Conservation (phyloP, 495 filamentous ascomycete species). For the Oleoguttula mirabilis region DNA sequence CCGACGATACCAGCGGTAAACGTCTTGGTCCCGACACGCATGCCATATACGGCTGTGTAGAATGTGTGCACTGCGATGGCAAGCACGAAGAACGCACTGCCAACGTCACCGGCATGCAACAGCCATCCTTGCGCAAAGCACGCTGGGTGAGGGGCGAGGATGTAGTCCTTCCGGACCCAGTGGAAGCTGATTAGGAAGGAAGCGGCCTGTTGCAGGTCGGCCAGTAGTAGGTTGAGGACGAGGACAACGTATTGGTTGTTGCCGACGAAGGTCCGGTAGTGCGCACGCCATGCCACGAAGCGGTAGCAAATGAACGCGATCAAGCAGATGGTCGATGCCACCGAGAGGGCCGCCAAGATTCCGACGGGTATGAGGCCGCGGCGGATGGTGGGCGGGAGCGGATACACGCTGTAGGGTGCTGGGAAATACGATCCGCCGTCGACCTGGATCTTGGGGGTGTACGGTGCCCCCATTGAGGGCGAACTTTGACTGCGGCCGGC, state of each 20-base stretch:
- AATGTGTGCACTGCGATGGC: slow-evolving; percentile 41
- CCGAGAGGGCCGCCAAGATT: slow-evolving; percentile 23
- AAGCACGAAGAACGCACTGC: slow-evolving; percentile 54
- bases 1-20: slow-evolving; percentile 41
- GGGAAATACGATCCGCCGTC: slow-evolving; percentile 22
- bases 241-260: slow-evolving; percentile 66
- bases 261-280: slow-evolving; percentile 28
- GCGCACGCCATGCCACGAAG: slow-evolving; percentile 25
- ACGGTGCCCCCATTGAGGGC: slow-evolving; percentile 2
- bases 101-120: slow-evolving; percentile 56
- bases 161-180: slow-evolving; percentile 45
- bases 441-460: slow-evolving; percentile 9
- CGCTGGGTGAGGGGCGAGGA: slow-evolving; percentile 40
- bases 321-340: slow-evolving; percentile 22
- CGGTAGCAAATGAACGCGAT: slow-evolving; percentile 26
- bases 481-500: not conserved
- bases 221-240: slow-evolving; percentile 61
- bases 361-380: slow-evolving; percentile 26
- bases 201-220: slow-evolving; percentile 58
- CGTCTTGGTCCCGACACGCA: slow-evolving; percentile 40
- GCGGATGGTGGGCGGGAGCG: slow-evolving; percentile 15
- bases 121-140: slow-evolving; percentile 65
- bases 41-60: slow-evolving; percentile 47
- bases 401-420: slow-evolving; percentile 25
- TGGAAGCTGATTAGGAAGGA: slow-evolving; percentile 55